Evolutionary conservation across 805 yeast species (phyloP), one percentile per base, ranked within the genome.

Genomic region (Metschnikowia chrysomelidarum): DNA sequence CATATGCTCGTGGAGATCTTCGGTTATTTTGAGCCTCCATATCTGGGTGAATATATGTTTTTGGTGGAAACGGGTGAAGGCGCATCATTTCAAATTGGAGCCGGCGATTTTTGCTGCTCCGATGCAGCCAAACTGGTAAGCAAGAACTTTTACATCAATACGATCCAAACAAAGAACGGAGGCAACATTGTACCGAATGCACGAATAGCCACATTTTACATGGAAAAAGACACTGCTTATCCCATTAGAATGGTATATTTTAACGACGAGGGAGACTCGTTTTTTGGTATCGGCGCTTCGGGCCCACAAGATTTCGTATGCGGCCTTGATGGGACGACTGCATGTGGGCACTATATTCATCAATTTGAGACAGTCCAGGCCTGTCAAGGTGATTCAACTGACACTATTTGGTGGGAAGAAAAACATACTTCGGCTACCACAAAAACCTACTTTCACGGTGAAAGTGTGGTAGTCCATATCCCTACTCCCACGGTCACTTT

Each of bases 391-490:
- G n/a, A n/a, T n/a, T n/a, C n/a, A n/a, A n/a, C n/a, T n/a, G n/a
- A n/a, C n/a, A n/a, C n/a, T n/a, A n/a, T n/a, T n/a, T n/a, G n/a
- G n/a, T n/a, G n/a, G n/a, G n/a, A n/a, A n/a, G n/a, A n/a, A n/a
- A n/a, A n/a, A n/a, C n/a, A 46, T 14, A 40, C 43, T 12, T 50
- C 56, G 4, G 31, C 40, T 13, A 19, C 32, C 13, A 36, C 40
- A n/a, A 13, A 5, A 4, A 22, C 36, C 4, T 28, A 25, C n/a
- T 17, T 12, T 8, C n/a, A 14, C 4, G 20, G 16, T 5, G 11
- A 5, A n/a, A 35, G 34, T 6, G 34, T 35, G 3, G 25, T 15
- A 10, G 51, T 51, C 19, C 42, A 42, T 3, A 41, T 35, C 5
- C 49, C 49, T 6, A 27, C 35, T 17, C 40, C 49, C 9, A 32